These are phyloP conservation scores for Trichoderma afroharzianum DNA, from an alignment of 2,329 filamentous ascomycete genomes.

Conservation along the genomic window DNA sequence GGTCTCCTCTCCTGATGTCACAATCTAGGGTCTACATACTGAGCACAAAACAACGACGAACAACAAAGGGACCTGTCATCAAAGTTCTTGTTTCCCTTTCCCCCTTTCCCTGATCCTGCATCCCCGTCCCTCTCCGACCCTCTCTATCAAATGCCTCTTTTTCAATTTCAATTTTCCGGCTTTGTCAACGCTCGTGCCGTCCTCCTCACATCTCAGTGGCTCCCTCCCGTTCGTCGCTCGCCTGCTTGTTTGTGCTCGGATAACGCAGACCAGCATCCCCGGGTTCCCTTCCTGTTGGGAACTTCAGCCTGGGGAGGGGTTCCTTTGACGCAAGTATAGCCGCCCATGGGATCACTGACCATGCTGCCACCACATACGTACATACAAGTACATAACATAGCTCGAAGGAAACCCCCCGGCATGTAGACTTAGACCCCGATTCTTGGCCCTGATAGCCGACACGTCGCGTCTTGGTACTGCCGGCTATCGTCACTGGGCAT, in stretches of 20 bases:
- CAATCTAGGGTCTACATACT: not conserved
- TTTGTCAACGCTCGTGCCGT: not conserved
- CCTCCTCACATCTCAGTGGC: conserved; percentile 4
- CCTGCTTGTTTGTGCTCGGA: not conserved
- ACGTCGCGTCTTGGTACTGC: not conserved
- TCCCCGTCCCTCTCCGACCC: not conserved
- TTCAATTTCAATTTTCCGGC: not conserved
- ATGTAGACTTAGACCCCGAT: conserved; percentile 8
- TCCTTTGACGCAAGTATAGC: not conserved
- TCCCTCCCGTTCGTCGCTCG: not conserved
- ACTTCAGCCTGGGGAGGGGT: not conserved
- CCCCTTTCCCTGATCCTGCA: not conserved
- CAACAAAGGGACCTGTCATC: not conserved
- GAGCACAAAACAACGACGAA: not conserved
- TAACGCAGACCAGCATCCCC: not conserved
- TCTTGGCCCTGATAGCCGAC: not conserved
- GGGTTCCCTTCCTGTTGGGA: not conserved
- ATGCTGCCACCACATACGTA: not conserved
- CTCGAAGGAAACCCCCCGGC: not conserved
- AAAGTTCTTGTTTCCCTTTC: not conserved
- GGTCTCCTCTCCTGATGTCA: conserved; percentile 3
- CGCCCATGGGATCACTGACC: not conserved
- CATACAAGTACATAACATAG: too few species aligned
- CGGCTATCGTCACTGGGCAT: not conserved
- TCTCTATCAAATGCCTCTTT: not conserved